Evolutionary conservation across 1,284 basidiomycete genomes (phyloP).

Genomic region (Ustilago bromivora): DNA sequence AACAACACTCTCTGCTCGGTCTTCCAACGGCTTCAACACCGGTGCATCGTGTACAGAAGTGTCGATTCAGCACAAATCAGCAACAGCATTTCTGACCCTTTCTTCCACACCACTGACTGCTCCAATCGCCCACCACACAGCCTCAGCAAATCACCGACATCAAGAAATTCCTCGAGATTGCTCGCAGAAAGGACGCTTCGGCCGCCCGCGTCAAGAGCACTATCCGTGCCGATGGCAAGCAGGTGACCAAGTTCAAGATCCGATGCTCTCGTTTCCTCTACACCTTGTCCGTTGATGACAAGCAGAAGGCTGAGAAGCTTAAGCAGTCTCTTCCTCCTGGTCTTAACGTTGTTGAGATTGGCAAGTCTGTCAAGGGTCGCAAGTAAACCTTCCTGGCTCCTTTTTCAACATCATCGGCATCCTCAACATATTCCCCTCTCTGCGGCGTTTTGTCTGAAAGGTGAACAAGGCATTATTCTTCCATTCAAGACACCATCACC

Average conservation of each 20-base stretch:
- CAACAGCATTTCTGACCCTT: constrained; percentile 27
- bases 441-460: not conserved
- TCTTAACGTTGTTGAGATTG: constrained; percentile 60
- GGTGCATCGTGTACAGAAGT: not conserved
- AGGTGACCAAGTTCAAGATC: constrained; percentile 92
- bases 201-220: constrained; percentile 97
- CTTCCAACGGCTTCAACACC: not conserved
- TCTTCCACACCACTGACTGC: not conserved
- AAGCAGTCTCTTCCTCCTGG: constrained; percentile 94
- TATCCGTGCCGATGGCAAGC: constrained; percentile 81
- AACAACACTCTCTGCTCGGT: not conserved
- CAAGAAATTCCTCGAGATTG: constrained; percentile 98
- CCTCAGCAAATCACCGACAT: constrained; percentile 98
- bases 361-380: constrained; percentile 54
- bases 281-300: constrained; percentile 93
- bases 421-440: not conserved
- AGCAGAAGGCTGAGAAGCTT: constrained; percentile 98
- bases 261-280: constrained; percentile 97
- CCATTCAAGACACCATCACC: constrained; percentile 9
- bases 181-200: constrained; percentile 81
- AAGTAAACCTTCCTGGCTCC: constrained; percentile 38
- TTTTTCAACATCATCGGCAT: constrained; percentile 11
- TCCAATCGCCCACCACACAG: constrained; percentile 72
- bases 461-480: constrained; percentile 14
- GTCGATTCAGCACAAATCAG: not conserved